Conservation (phyloP, 352 stramenopile species). For the Poterioochromonas sp. region DNA sequence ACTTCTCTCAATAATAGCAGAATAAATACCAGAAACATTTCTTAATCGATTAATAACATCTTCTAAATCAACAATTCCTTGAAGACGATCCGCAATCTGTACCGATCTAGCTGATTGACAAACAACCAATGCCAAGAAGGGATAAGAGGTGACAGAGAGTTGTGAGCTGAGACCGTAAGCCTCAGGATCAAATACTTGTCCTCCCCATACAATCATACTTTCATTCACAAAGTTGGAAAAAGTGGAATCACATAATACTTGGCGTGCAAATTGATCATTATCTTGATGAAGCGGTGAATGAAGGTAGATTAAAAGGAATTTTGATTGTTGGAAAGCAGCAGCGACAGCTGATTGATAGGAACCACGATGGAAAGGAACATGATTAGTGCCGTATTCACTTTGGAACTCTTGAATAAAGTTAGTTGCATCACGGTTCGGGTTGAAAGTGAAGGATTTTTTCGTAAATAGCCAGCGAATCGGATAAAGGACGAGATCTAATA, state of each 20-base stretch:
- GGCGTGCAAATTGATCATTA: not conserved
- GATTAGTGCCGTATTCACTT: not conserved
- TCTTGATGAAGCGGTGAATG: slow-evolving; percentile 27
- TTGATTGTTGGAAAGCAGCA: not conserved
- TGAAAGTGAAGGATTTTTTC: not conserved
- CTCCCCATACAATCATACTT: not conserved
- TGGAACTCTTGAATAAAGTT: slow-evolving; percentile 6
- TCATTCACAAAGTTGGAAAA: not conserved
- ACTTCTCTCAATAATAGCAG: not conserved
- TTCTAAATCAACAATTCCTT: not conserved
- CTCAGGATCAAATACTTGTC: slow-evolving; percentile 3
- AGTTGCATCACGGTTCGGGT: not conserved
- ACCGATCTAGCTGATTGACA: not conserved
- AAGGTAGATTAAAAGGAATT: slow-evolving; percentile 25
- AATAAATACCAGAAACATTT: not conserved
- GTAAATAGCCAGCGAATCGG: slow-evolving; percentile 10
- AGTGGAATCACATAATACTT: not conserved
- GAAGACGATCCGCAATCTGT: slow-evolving; percentile 10
- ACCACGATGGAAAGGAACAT: not conserved
- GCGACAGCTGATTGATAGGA: slow-evolving; percentile 12
- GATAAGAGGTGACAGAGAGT: not conserved
- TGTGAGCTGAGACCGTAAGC: slow-evolving; percentile 2
- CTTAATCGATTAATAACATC: not conserved
- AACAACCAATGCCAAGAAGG: slow-evolving; percentile 19
- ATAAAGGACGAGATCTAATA: not conserved